Conservation (phyloP, 352 stramenopile species). For the Phytophthora niederhauseri region DNA sequence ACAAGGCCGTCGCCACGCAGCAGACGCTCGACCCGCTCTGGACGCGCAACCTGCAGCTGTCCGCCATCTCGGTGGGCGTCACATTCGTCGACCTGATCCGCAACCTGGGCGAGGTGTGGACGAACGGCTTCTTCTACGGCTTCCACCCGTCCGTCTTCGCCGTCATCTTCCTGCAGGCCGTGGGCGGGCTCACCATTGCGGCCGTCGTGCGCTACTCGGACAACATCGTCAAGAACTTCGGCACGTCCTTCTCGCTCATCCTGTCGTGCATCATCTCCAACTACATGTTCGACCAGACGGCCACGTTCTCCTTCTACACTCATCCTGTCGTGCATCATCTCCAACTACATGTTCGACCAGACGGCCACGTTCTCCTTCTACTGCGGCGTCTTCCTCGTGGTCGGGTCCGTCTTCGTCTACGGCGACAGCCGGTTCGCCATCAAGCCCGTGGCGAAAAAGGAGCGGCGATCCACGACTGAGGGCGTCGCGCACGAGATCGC, state of each 20-base stretch:
- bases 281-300: constrained; percentile 85
- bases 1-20: constrained; percentile 75
- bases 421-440: constrained; percentile 80
- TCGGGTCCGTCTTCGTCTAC: constrained; percentile 88
- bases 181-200: constrained; percentile 85
- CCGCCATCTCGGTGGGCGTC: constrained; percentile 79
- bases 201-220: constrained; percentile 89
- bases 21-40: constrained; percentile 87
- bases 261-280: constrained; percentile 91
- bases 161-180: constrained; percentile 84
- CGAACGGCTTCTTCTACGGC: constrained; percentile 80
- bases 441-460: constrained; percentile 40
- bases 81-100: constrained; percentile 75
- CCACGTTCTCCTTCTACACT: constrained; percentile 82
- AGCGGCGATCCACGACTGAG: constrained; percentile 36
- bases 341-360: constrained; percentile 89
- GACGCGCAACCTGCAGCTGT: constrained; percentile 86
- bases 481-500: constrained; percentile 58
- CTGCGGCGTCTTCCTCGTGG: constrained; percentile 74
- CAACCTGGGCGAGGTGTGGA: constrained; percentile 62
- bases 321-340: constrained; percentile 90
- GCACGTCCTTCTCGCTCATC: constrained; percentile 88
- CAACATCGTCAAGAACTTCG: constrained; percentile 93
- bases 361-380: constrained; percentile 77
- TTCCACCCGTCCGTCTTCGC: constrained; percentile 78